Base-by-base conservation (phyloP, 1,284 basidiomycete species). In the Heterobasidion parviporum region DNA sequence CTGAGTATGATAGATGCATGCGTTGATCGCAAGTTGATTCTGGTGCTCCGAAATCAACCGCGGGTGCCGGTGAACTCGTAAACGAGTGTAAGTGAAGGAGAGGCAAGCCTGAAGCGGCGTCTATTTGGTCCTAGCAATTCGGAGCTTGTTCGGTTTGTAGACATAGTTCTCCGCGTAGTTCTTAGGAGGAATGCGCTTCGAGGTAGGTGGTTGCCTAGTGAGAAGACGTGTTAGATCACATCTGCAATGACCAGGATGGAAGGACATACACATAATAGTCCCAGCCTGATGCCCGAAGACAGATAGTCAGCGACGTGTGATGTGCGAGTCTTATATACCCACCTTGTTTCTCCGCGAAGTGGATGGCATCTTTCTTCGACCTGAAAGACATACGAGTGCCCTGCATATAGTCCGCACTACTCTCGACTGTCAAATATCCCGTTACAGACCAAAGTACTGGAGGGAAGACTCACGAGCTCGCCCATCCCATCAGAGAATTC, bases 401-500 rank as follows among this genome's bases (percentile, higher is more conserved):
- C 71, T 99, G 96, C 87, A 98, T 90, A 74, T 98, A 98, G 73
- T 99, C 96, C 59, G 93, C 96, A 56, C 93, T 94, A 44, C 6
- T 15, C 18, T 41, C 50, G 36, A 56, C 45, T 48, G 52, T 41
- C 26, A 26, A 5, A 26, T 26, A 26, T 26, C 26, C 26, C 26
- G 26, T 26, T 26, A 26, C 26, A 26, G 26, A 26, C 26, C 5
- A 5, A 26, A 4, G 26, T 26, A 26, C 26, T 26, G 5, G 26
- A 26, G 26, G 26, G 44, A 52, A n/a, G 6, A 78, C 87, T 72
- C 67, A 93, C 91, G 87, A 91, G 73, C 86, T 90, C 1, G 94
- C 94, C 82, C 85, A 99, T 56, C 96, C 96, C 92, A 99, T 99
- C 64, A 99, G 72, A n/a, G 94, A 93, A 70, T 98, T 98, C 80